Conservation (phyloP, 2,329 filamentous ascomycete species). For the Cladosporium velox region DNA sequence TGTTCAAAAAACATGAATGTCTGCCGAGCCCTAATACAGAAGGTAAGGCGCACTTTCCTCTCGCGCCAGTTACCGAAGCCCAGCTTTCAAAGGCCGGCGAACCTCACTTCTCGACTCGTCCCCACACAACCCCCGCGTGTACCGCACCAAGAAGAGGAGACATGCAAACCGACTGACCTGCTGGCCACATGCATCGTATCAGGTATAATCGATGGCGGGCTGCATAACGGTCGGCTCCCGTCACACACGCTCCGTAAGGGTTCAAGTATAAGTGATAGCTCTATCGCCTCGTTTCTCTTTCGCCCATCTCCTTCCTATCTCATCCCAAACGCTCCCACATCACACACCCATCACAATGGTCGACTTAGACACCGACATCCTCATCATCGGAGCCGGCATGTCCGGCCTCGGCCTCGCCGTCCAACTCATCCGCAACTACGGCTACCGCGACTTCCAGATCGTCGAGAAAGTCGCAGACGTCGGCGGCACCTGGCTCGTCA, state of each 20-base stretch:
- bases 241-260: background rate
- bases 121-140: slow-evolving; percentile 2
- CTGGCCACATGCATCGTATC: background rate
- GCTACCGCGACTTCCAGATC: slow-evolving; percentile 45
- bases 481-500: slow-evolving; percentile 46
- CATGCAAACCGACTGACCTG: background rate
- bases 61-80: background rate
- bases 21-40: background rate
- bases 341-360: slow-evolving; percentile 23
- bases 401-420: slow-evolving; percentile 51
- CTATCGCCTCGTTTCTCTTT: background rate
- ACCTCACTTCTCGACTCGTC: slow-evolving; percentile 8
- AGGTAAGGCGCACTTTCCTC: slow-evolving; percentile 12
- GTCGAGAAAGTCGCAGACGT: slow-evolving; percentile 46
- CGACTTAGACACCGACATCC: slow-evolving; percentile 48
- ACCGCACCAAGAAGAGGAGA: background rate
- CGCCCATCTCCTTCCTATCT: background rate
- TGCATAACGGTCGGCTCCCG: background rate
- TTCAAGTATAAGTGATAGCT: slow-evolving; percentile 8
- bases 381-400: slow-evolving; percentile 55
- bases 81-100: background rate
- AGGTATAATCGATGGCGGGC: background rate
- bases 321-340: background rate
- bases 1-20: background rate
- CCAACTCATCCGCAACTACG: slow-evolving; percentile 46